Conservation (phyloP, 2,329 filamentous ascomycete genomes). For the Cyanodermella asteris region DNA sequence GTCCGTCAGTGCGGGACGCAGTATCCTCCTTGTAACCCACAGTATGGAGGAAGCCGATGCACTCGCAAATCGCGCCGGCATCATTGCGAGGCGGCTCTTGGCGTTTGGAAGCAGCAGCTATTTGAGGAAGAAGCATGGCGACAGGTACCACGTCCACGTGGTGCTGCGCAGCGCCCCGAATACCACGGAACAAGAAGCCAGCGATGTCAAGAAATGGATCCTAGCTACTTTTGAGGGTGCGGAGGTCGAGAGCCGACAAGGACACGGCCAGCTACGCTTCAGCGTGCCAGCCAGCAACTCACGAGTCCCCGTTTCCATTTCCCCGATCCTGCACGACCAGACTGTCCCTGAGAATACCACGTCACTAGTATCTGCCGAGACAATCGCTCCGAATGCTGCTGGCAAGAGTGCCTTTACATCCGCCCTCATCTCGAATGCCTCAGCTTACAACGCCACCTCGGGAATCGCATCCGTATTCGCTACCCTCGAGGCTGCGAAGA, state of each 20-base stretch:
- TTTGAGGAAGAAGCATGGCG: slow-evolving; percentile 53
- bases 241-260: slow-evolving; percentile 48
- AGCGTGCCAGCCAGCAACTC: slow-evolving; percentile 41
- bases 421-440: not conserved
- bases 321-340: slow-evolving; percentile 12
- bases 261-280: slow-evolving; percentile 76
- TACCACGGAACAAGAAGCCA: slow-evolving; percentile 47
- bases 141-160: slow-evolving; percentile 60
- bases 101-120: slow-evolving; percentile 57
- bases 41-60: slow-evolving; percentile 92
- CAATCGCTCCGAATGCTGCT: slow-evolving; percentile 4
- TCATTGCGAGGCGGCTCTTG: slow-evolving; percentile 69
- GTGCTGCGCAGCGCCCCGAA: slow-evolving; percentile 55
- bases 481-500: slow-evolving; percentile 48
- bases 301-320: no score
- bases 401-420: not conserved
- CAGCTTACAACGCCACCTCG: slow-evolving; percentile 11
- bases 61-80: slow-evolving; percentile 61
- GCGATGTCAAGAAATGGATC: slow-evolving; percentile 45
- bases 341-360: no score
- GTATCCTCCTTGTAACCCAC: slow-evolving; percentile 73
- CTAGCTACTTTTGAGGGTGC: slow-evolving; percentile 37
- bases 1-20: slow-evolving; percentile 52
- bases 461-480: slow-evolving; percentile 50
- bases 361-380: no score